Percentiles rank a stretch among this genome's conserved stretches.
Evolutionary conservation across 179 eudicot genomes (phyloP).

Genomic region (Gypsophila paniculata): DNA sequence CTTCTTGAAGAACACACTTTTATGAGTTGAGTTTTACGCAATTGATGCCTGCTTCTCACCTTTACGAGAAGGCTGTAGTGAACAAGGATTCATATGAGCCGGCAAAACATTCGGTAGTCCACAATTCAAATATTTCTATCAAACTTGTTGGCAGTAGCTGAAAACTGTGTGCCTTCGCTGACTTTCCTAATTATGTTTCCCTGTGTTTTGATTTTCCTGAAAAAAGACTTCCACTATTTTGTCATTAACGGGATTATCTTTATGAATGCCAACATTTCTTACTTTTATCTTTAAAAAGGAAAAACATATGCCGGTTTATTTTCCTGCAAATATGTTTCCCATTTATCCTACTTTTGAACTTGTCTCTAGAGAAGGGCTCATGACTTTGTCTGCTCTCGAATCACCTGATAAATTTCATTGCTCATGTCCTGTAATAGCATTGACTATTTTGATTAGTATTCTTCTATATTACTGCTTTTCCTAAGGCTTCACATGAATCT

Average conservation of each 20-base stretch:
- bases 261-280: background rate
- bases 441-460: no score
- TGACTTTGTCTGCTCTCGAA: no score
- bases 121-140: background rate
- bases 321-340: no score
- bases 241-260: background rate
- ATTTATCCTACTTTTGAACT: no score
- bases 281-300: no score
- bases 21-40: background rate
- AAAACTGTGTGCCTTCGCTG: background rate
- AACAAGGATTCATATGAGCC: background rate
- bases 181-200: background rate
- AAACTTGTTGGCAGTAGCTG: background rate
- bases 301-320: no score
- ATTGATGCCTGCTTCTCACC: background rate
- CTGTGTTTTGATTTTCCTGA: background rate
- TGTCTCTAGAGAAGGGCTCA: no score
- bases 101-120: background rate
- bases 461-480: no score
- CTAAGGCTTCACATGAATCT: no score
- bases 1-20: background rate
- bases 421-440: no score
- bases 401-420: no score
- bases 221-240: background rate
- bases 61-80: constrained; percentile 3